These are phyloP conservation scores for Prunella vulgaris DNA, from an alignment of 257 asterid species.

Conservation along the genomic window DNA sequence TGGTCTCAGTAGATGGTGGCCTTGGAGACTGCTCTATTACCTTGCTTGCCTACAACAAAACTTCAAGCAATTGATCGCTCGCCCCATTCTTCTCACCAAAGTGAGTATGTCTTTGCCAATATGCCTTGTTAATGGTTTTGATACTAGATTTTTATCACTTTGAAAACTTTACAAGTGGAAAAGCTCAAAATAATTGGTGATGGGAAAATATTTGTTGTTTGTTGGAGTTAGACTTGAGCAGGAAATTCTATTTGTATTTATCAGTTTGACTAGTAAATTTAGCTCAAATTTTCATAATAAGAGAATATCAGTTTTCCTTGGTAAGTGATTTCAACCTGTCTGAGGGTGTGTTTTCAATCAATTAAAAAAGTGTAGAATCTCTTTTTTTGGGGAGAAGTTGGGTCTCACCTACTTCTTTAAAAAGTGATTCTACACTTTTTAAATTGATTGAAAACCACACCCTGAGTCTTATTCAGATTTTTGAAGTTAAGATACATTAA, in stretches of 20 bases:
- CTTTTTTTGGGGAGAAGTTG: no score
- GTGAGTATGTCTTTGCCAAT: conserved; percentile 31
- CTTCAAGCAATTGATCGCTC: conserved; percentile 96
- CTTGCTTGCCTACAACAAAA: conserved; percentile 94
- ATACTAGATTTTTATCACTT: not conserved
- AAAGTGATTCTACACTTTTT: no score
- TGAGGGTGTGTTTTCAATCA: no score
- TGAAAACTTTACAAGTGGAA: not conserved
- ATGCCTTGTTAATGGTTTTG: not conserved
- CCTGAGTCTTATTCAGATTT: not conserved
- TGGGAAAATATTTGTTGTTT: not conserved
- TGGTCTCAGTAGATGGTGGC: conserved; percentile 80
- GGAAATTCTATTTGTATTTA: not conserved
- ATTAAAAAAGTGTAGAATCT: no score
- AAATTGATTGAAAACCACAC: no score
- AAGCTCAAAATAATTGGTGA: not conserved
- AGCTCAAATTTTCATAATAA: not conserved
- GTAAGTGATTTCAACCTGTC: not conserved
- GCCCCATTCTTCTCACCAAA: conserved; percentile 97
- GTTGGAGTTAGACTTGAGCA: not conserved
- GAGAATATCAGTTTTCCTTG: not conserved
- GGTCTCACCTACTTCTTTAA: no score
- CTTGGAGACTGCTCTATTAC: conserved; percentile 82
- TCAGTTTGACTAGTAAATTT: not conserved
- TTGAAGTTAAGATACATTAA: not conserved